Evolutionary conservation across 2,329 filamentous ascomycete species (phyloP), one percentile per base, ranked within the genome.

Genomic region (Chaetomiaceae sp.): DNA sequence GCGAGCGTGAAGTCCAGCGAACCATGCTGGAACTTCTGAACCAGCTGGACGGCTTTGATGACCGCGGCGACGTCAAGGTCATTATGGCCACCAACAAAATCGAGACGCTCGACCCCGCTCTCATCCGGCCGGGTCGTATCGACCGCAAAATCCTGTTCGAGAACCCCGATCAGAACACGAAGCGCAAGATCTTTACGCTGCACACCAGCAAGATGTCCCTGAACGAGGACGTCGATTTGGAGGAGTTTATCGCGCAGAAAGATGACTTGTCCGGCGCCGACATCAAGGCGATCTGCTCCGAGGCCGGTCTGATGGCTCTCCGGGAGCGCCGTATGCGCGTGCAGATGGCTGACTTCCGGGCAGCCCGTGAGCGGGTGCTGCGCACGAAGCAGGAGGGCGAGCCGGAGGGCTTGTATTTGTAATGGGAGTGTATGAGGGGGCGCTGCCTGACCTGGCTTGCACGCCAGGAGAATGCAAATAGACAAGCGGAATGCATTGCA

Each of bases 51-150:
- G 93, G 93, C 63, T 99, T 99, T 73, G 93, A 99, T 66, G 95
- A 99, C 70, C 88, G 93, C 55, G 95, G 93, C 61, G 93, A 99
- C 67, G 92, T 99, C 71, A 99, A 99, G 77, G 93, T 99, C 55
- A 92, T 99, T 70, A 97, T 99, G 91, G 95, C 93, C 12, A 99
- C 93, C 60, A 99, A 99, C 83, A 99, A 99, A 82, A 99, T 99
- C 61, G 95, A 99, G 61, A 95, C 89, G 4, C 79, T 99, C 23
- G 95, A 99, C 66, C 93, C 93, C 49, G 93, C 93, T 16, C 78
- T 99, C 61, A 99, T 99, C 66, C 86, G 93, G 60, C 93, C 93
- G 39, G 93, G 93, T 58, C 91, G 93, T 79, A 99, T 99, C 69
- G 93, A 99, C 71, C 86, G 93, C 63, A 99, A 99, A 81, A 99